Evolutionary conservation across 768 basidiomycete genomes (phyloP).

Genomic region (Suillus plorans): DNA sequence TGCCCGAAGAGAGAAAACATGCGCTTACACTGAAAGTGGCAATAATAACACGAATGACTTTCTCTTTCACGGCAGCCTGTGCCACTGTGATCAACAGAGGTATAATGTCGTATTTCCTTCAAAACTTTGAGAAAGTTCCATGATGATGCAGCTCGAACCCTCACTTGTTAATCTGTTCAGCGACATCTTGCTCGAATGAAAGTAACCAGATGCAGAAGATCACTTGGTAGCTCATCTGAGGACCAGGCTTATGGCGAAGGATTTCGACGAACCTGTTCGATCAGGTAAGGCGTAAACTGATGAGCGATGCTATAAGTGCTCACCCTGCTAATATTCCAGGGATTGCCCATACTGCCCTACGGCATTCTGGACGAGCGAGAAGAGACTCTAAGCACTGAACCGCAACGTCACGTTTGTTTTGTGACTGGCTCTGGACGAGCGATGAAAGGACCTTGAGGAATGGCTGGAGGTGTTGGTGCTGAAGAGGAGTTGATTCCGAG

Average conservation of each 20-base stretch:
- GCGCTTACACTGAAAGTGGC: constrained; percentile 80
- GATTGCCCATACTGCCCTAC: constrained; percentile 78
- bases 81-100: constrained; percentile 82
- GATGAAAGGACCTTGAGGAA: constrained; percentile 60
- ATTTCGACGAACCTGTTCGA: constrained; percentile 73
- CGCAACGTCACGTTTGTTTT: constrained; percentile 81
- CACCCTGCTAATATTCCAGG: constrained; percentile 70
- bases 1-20: not conserved
- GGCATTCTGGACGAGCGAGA: constrained; percentile 75
- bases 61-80: constrained; percentile 92
- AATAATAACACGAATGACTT: constrained; percentile 90
- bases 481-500: constrained; percentile 49
- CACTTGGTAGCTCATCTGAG: constrained; percentile 96
- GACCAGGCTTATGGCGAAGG: constrained; percentile 74
- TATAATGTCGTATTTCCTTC: constrained; percentile 86
- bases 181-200: constrained; percentile 85
- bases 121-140: constrained; percentile 2
- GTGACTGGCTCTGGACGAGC: constrained; percentile 57
- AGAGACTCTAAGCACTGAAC: constrained; percentile 90
- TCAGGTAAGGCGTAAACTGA: too few relatives aligned
- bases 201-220: constrained; percentile 92
- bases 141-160: constrained; percentile 21
- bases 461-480: constrained; percentile 52
- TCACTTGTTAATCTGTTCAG: constrained; percentile 85
- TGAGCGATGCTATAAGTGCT: constrained; percentile 10